Evolutionary conservation across 2,329 filamentous ascomycete genomes (phyloP).

Genomic region (Epichloe amarillans): DNA sequence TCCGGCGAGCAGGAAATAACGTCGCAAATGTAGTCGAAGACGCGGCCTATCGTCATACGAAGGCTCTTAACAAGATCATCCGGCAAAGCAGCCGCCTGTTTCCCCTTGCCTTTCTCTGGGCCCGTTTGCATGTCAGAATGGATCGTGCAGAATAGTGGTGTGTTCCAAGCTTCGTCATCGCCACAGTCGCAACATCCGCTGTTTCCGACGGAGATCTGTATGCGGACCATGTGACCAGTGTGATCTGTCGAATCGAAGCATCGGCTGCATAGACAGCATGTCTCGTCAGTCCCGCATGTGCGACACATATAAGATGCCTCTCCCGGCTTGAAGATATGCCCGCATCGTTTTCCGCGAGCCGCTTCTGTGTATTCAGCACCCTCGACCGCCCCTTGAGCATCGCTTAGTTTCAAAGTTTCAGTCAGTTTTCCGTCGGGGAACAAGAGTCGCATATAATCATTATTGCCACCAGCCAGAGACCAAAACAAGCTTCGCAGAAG

Average conservation of each 20-base stretch:
- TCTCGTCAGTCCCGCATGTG: constrained; percentile 89
- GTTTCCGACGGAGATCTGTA: constrained; percentile 78
- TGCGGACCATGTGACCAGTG: constrained; percentile 80
- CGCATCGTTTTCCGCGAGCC: constrained; percentile 84
- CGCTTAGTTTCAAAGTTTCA: constrained; percentile 60
- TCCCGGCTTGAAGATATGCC: constrained; percentile 90
- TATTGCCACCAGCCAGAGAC: constrained; percentile 64
- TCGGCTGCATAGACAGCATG: constrained; percentile 83
- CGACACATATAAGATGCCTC: constrained; percentile 92
- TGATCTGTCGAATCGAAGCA: constrained; percentile 96
- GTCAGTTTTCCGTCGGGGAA: constrained; percentile 64
- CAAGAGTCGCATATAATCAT: constrained; percentile 62
- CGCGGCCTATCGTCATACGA: constrained; percentile 70
- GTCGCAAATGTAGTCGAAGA: constrained; percentile 91
- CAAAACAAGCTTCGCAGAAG: constrained; percentile 74
- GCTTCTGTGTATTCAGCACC: constrained; percentile 90
- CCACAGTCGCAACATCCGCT: constrained; percentile 96
- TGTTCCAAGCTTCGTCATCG: constrained; percentile 85
- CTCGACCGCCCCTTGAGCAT: constrained; percentile 83
- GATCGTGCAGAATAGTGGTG: constrained; percentile 82
- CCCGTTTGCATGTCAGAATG: constrained; percentile 52
- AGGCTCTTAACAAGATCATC: constrained; percentile 65
- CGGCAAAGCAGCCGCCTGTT: constrained; percentile 47
- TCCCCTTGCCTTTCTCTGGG: constrained; percentile 47
- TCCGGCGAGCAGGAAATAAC: constrained; percentile 97